Base-by-base conservation (phyloP, 2,329 filamentous ascomycete species). In the Pseudonectria buxi region DNA sequence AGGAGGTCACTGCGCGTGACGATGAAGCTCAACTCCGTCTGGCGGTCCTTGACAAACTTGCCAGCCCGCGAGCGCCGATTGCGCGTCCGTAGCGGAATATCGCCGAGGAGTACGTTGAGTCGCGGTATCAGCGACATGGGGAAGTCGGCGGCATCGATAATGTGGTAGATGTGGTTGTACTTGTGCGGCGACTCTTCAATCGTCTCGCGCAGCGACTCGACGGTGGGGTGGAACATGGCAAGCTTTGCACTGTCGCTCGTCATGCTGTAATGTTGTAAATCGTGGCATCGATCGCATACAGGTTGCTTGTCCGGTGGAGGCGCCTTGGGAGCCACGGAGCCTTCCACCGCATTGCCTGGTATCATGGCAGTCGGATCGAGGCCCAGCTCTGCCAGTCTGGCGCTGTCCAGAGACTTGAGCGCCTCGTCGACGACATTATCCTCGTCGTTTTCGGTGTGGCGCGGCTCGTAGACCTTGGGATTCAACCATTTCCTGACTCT, bases 91-190 rank as follows among this genome's bases (percentile, higher is more conserved):
- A 92, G 69, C 7, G 81, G 79, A 41, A 86, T 81, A 9, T 88
- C 68, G 24, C 80, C 70, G 2, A 95, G 69, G 1, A 86, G 67
- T 7, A 75, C 67, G 41, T 83, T 76, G 9, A 98, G 74, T 29
- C 80, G 77, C 1, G 87, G 86, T 4, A 96, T 71, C 11, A 98
- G 64, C 2, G 92, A 95, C 76, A 98, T 85, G 14, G 92, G 92
- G 46, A 98, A 96, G 61, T 98, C 92, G 41, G 89, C 92, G 3
- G 92, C 90, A 55, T 98, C 92, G 14, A 98, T 68, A 16, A 98
- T 72, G 61, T 98, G 92, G 57, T 96, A 98, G 42, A 98, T 81
- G 61, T 95, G 86, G 53, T 98, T 96, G 56, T 85, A 77, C 56
- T 85, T 85, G 62, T 94, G 81, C 0, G 89, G 89, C 1, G 90